phyloP scores from a whole-genome alignment of 495 filamentous ascomycete species.

The Bacidia rubella region DNA sequence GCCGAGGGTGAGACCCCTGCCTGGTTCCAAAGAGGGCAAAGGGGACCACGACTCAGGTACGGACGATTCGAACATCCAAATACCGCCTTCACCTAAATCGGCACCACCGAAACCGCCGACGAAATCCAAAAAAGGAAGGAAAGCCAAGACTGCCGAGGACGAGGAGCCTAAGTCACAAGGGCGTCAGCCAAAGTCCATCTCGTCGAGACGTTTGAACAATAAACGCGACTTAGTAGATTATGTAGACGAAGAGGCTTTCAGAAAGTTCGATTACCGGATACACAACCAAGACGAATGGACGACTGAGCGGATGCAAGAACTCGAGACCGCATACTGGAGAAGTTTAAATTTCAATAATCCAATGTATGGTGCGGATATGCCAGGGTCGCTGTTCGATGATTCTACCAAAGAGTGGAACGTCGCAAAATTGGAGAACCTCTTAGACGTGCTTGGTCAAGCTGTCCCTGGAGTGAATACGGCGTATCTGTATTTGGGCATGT shows the following conservation, averaged over 20 bases:
- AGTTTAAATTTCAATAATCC: conserved; percentile 87
- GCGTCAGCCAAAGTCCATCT: conserved; percentile 42
- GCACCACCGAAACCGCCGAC: conserved; percentile 32
- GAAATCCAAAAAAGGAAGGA: conserved; percentile 8
- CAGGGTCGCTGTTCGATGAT: conserved; percentile 89
- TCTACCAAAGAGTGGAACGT: conserved; percentile 80
- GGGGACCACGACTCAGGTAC: conserved; percentile 33
- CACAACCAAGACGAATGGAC: conserved; percentile 74
- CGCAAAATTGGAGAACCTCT: conserved; percentile 79
- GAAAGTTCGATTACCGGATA: conserved; percentile 77
- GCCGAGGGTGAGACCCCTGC: conserved; percentile 16
- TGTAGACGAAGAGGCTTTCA: conserved; percentile 76
- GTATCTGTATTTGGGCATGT: conserved; percentile 98
- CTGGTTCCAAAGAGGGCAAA: conserved; percentile 12
- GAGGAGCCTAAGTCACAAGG: conserved; percentile 39
- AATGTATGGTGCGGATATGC: conserved; percentile 93
- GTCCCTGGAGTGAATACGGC: conserved; percentile 96
- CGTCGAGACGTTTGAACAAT: conserved; percentile 66
- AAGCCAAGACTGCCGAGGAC: conserved; percentile 38
- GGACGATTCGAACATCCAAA: conserved; percentile 31
- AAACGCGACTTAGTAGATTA: conserved; percentile 56
- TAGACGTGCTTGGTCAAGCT: conserved; percentile 89
- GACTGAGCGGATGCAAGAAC: conserved; percentile 77
- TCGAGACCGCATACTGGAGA: conserved; percentile 92
- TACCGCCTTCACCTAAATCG: conserved; percentile 40